Evolutionary conservation across 371 early-diverging fungal genomes (phyloP), one percentile per base, ranked within the genome.

Genomic region (Syncephalastrum racemosum): DNA sequence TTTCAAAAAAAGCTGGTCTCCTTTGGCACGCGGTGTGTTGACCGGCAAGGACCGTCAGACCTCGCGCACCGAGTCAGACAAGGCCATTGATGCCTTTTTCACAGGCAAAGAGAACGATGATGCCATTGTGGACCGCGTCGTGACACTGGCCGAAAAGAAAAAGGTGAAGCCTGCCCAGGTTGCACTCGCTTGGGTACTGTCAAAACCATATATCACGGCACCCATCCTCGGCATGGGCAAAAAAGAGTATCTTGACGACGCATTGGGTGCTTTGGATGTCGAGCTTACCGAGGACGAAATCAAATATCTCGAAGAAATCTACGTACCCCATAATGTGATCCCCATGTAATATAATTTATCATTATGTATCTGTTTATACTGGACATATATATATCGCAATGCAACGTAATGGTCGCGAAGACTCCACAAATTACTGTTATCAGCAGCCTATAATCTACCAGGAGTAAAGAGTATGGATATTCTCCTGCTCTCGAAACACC

Each of bases 191-290:
- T 79, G 79, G 77, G 24, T 79, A 14, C 50, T 66, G 31, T 44
- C 63, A 4, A 72, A 72, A 45, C 56, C 59, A 19, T 61, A 45
- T 54, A 64, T 79, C 16, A 66, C 70, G 10, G 48, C 72, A 10
- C 76, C 78, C 39, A 77, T 80, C 53, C 52, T 77, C 22, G 80
- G 80, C 22, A 51, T 70, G 13, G 53, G 61, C 16, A 75, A 71
- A 39, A 56, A 51, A 41, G 53, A 73, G 20, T 61, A 74, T 51
- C 47, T 73, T 18, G 54, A 56, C 15, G 75, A 79, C 46, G 48
- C 58, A 16, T 39, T 75, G 6, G 61, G 48, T 16, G 62, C 78
- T 7, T 27, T 67, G 15, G 49, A 58, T 41, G 19, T 77, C 19
- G 45, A 71, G 31, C 63, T 80, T 15, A 57, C 63, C 10, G 60